Base-by-base conservation (phyloP, 129 eudicot species). In the Escallonia herrerae region DNA sequence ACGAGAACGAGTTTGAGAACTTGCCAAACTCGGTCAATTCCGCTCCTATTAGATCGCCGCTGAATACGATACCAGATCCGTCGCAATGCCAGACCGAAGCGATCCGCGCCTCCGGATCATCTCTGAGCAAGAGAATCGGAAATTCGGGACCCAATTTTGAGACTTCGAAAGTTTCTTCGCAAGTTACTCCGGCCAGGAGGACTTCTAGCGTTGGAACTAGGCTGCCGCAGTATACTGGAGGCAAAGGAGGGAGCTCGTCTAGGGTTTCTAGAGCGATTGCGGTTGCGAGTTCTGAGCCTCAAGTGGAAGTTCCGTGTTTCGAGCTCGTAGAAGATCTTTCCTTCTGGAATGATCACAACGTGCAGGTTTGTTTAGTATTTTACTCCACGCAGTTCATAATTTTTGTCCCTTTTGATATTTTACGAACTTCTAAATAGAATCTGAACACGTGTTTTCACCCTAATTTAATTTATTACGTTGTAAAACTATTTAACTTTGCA, bases 341-440 rank as follows among this genome's bases (percentile, higher is more conserved):
- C 3, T 90, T 90, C 56, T 90, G 97, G 97, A 79, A 81, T 15
- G 97, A 90, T 76, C 95, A 90, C 76, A 90, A 90, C 81, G 97
- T 90, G 75, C 97, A 90, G 97, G 97, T 90, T 10, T 12, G 14
- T 73, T 76, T 43, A 55, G 33, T 22, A 22, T 22, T 22, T 22
- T 22, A 22, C 33, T 22, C 33, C 33, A 22, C 33, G 33, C 33
- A 22, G 33, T 22, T 22, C 33, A 22, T 22, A 22, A 22, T 22
- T 22, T 22, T 22, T 22, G 33, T 0, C 33, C 33, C 33, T 22
- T 22, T 22, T 22, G 33, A 22, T 22, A 22, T 22, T 22, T 22
- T 22, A 22, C 33, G 33, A 22, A 22, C 33, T 22, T 22, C 33
- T 22, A 22, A 22, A 22, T 22, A 22, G 33, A 22, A 22, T 22